Evolutionary conservation across 768 basidiomycete species (phyloP).

Genomic region (Podaxis sp.): DNA sequence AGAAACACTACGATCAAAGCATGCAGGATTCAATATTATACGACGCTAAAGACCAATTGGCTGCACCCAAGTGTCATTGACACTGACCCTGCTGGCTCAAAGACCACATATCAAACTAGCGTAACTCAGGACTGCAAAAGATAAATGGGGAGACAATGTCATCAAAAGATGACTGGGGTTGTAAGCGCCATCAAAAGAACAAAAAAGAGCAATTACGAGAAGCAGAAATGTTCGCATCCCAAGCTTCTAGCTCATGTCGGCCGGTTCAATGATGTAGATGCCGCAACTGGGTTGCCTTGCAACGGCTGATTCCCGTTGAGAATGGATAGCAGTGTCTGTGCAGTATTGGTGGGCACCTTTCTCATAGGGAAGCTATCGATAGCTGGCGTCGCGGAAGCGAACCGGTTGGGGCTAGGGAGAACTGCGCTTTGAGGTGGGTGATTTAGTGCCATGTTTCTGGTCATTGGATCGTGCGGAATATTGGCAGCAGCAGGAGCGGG

Average conservation of each 20-base stretch:
- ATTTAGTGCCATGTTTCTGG: neutral
- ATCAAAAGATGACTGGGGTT: neutral
- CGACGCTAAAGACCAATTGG: neutral
- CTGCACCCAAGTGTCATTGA: neutral
- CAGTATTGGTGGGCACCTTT: neutral
- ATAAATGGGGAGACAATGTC: neutral
- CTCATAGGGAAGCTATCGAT: conserved; percentile 5
- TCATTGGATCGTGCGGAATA: neutral
- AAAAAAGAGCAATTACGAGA: neutral
- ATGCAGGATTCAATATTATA: conserved; percentile 10
- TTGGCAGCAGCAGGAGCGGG: neutral
- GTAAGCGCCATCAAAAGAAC: neutral
- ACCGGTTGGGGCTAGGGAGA: neutral
- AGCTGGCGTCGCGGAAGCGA: conserved; percentile 5
- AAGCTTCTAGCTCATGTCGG: conserved; percentile 5
- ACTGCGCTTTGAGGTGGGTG: neutral
- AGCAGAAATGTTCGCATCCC: no score
- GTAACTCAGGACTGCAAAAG: neutral
- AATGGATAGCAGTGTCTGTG: conserved; percentile 24
- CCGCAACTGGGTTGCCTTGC: conserved; percentile 1
- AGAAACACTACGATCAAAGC: conserved; percentile 16
- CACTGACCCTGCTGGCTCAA: neutral
- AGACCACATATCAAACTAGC: neutral
- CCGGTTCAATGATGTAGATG: neutral
- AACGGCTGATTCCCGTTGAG: conserved; percentile 20